Conservation (phyloP, 2,329 filamentous ascomycete genomes). For the Arthrocladium fulminans region DNA sequence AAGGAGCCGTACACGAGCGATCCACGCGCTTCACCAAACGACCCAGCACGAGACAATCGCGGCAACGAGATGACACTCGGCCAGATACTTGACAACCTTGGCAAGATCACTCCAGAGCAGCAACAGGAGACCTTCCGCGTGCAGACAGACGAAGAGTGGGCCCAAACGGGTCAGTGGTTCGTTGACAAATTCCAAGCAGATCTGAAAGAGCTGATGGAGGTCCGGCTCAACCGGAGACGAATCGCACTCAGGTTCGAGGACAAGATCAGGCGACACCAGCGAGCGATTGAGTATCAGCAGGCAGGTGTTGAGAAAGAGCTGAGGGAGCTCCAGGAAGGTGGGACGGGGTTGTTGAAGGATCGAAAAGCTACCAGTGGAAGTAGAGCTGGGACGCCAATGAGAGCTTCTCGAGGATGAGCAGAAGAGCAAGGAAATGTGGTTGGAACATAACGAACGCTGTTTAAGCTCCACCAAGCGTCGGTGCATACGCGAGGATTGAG, state of each 20-base stretch:
- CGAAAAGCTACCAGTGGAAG: constrained; percentile 1
- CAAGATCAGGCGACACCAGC: constrained; percentile 47
- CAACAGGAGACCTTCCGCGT: constrained; percentile 41
- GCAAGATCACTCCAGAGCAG: constrained; percentile 34
- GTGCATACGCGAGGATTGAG: no score
- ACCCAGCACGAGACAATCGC: constrained; percentile 11
- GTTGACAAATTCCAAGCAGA: constrained; percentile 46
- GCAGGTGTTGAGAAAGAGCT: constrained; percentile 42
- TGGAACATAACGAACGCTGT: neutral
- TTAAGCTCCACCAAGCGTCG: no score
- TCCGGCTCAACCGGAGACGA: constrained; percentile 46
- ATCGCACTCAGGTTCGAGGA: constrained; percentile 46
- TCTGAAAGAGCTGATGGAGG: constrained; percentile 43
- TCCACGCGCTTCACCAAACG: constrained; percentile 26
- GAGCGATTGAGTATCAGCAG: constrained; percentile 42
- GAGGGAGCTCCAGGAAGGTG: constrained; percentile 46
- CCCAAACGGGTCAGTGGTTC: constrained; percentile 54
- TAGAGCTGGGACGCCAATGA: neutral
- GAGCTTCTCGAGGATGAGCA: neutral
- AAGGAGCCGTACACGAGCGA: constrained; percentile 42
- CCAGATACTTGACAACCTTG: constrained; percentile 32
- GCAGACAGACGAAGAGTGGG: constrained; percentile 49
- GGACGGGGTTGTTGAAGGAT: constrained; percentile 41
- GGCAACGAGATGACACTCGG: constrained; percentile 24
- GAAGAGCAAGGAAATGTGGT: neutral